phyloP scores from a whole-genome alignment of 768 basidiomycete genomes.

The Mycena haematopus region DNA sequence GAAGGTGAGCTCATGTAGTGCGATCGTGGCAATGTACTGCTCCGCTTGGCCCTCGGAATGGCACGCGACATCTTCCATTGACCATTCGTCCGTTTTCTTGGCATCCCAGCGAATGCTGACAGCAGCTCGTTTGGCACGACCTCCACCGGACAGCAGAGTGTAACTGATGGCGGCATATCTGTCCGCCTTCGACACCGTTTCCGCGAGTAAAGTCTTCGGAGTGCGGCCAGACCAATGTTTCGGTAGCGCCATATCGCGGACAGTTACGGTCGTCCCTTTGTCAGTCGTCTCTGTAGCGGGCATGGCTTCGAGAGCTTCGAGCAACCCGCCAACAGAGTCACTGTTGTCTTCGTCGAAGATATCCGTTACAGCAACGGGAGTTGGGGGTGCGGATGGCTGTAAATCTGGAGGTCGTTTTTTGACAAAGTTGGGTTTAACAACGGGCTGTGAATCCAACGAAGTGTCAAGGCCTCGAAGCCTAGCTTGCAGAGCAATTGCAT shows the following conservation, averaged over 20 bases:
- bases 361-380: conserved; percentile 39
- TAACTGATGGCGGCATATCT: conserved; percentile 80
- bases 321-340: conserved; percentile 63
- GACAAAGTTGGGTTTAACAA: conserved; percentile 6
- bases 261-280: conserved; percentile 56
- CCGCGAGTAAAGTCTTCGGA: conserved; percentile 75
- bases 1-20: conserved; percentile 80
- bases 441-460: neutral
- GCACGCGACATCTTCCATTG: conserved; percentile 88
- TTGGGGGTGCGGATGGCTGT: conserved; percentile 12
- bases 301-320: conserved; percentile 75
- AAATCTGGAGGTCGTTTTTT: conserved; percentile 22
- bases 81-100: conserved; percentile 66
- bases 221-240: conserved; percentile 85
- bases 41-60: conserved; percentile 80
- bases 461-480: conserved; percentile 40
- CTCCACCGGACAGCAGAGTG: conserved; percentile 65
- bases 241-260: conserved; percentile 80
- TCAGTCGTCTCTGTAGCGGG: conserved; percentile 62
- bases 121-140: conserved; percentile 75
- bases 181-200: conserved; percentile 71
- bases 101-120: conserved; percentile 79
- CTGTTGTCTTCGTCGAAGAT: conserved; percentile 61
- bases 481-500: conserved; percentile 51
- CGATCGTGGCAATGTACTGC: conserved; percentile 87